phyloP scores from a whole-genome alignment of 2,329 filamentous ascomycete species.

The Calonectria hongkongensis region DNA sequence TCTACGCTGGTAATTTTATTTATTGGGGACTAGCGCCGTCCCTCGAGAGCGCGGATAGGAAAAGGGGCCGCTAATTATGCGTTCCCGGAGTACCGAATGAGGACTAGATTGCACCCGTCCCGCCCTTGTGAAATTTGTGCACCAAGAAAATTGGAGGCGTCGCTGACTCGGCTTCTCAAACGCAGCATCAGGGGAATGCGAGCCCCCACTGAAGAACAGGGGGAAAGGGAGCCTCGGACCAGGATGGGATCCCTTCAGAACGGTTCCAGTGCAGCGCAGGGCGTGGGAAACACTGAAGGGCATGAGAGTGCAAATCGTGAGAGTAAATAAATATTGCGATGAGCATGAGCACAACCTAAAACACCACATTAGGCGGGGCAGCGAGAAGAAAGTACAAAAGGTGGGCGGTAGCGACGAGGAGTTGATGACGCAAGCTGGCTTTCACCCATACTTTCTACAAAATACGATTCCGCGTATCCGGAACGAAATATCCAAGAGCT shows the following conservation, averaged over 20 bases:
- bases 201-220: background rate
- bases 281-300: background rate
- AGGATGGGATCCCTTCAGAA: background rate
- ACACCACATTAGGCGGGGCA: background rate
- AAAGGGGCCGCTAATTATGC: slow-evolving; percentile 10
- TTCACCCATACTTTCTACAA: background rate
- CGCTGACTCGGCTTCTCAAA: background rate
- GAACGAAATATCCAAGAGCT: background rate
- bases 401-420: background rate
- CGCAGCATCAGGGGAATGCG: background rate
- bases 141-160: slow-evolving; percentile 5
- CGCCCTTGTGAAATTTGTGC: background rate
- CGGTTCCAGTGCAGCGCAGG: background rate
- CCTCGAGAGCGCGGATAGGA: background rate
- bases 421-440: background rate
- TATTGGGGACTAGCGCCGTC: slow-evolving; percentile 27
- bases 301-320: background rate
- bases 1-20: slow-evolving; percentile 30
- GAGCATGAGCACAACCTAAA: background rate
- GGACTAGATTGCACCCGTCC: background rate
- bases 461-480: background rate
- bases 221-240: background rate
- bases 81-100: slow-evolving; percentile 13
- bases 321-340: slow-evolving; percentile 1
- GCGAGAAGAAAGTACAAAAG: background rate